Base-by-base conservation (phyloP, 192 early-diverging fungal genomes). In the Coemansia pectinata region DNA sequence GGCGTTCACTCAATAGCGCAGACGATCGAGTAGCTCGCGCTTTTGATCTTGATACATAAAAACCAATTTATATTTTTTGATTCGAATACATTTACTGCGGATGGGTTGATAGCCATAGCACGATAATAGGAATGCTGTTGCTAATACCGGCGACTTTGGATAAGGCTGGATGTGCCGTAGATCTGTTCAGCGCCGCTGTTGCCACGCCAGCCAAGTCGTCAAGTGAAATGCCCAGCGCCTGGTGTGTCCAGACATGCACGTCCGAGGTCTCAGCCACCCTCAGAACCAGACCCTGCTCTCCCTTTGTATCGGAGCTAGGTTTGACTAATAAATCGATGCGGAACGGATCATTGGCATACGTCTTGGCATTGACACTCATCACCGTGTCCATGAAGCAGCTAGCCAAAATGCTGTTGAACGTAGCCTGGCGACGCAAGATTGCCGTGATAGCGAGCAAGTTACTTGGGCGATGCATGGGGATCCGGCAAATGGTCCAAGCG, bases 1-100 rank as follows among this genome's bases (percentile, higher is more conserved):
- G 82, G 82, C 64, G 50, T 3, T 41, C 78, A 5, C 63, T 84
- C 53, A 74, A 62, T 63, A 79, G 55, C 33, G 78, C 82, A 17
- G 78, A 80, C 31, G 82, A 80, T 63, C 53, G 82, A 21, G 74
- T 84, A 15, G 82, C 79, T n/a, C 68, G 82, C 5, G 82, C 72
- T 2, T 44, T 84, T n/a, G 74, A 80, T 12, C 68, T 84, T 63
- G 78, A 79, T 48, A 53, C 70, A 33, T 75, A 83, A 21, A 21
- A 27, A 27, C 27, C 27, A 5, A 31, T 10, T 29, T 65, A 21
- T 36, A 19, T 59, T 59, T 4, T 34, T 59, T 11, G 14, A 36
- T 36, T 9, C 15, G 15, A 36, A 48, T 15, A 65, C 29, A 31
- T 11, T 50, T 52, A 63, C 15, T 38, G 61, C 2, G 50, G 21